Base-by-base conservation (phyloP, 2,329 filamentous ascomycete species). In the Cadophora sp. region DNA sequence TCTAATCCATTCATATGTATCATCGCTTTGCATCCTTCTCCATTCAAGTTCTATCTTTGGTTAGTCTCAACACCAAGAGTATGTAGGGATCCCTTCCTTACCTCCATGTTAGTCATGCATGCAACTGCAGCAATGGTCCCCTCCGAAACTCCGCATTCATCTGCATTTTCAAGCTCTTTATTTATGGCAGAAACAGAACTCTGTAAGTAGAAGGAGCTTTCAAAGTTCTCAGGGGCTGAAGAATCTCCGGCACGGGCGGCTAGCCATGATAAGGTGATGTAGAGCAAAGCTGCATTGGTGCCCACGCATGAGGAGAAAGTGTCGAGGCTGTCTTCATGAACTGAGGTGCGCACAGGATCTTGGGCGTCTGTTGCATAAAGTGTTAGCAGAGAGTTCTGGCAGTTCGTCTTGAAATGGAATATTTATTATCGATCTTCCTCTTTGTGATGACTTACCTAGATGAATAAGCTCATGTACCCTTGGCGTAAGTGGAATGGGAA, bases 51-150 rank as follows among this genome's bases (percentile, higher is more conserved):
- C 59, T 61, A 18, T n/a, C 24, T 16, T 16, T 6, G 6, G n/a
- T 59, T n/a, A 59, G 39, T 30, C 27, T 30, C 27, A 30, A 30
- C 6, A 30, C 6, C 8, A 16, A 7, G n/a, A 18, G 13, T 27
- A 18, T 4, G 24, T 22, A 14, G 43, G 18, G 16, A 8, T 18
- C 14, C 45, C 18, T 22, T 14, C 4, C 45, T 36, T 50, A 61
- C 59, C 30, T 61, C 59, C 59, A 61, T 61, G 43, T 61, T 50
- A 33, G 59, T 50, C 59, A 61, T 48, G 30, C 43, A 61, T 50
- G 59, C 45, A 24, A 61, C 59, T 18, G 59, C 59, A 48, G 59
- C 59, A 18, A 61, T 51, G 3, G 45, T 61, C 7, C 47, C 60
- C 7, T 62, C 60, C 16, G 60, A 53, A n/a, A 61, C 8, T 14